phyloP scores from a whole-genome alignment of 306 rosid species.

The Lathyrus aphaca region DNA sequence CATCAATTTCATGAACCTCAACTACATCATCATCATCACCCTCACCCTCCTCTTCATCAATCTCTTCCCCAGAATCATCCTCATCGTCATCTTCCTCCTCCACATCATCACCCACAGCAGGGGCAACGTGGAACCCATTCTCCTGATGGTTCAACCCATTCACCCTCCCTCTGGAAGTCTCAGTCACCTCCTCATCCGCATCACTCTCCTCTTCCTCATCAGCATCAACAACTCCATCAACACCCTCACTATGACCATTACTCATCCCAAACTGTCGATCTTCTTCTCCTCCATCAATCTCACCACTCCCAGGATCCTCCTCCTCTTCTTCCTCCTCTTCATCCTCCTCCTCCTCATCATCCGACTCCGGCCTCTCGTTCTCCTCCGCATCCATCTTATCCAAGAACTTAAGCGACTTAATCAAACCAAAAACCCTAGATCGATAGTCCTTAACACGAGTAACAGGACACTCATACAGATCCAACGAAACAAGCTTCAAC shows the following conservation, averaged over 20 bases:
- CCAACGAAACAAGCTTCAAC: slow-evolving; percentile 80
- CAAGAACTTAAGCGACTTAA: slow-evolving; percentile 76
- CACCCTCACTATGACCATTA: slow-evolving; percentile 73
- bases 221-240: slow-evolving; percentile 77
- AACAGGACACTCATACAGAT: slow-evolving; percentile 93
- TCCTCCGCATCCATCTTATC: slow-evolving; percentile 96
- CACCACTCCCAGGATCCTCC: slow-evolving; percentile 93
- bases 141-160: slow-evolving; percentile 58
- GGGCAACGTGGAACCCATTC: slow-evolving; percentile 70
- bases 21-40: slow-evolving; percentile 89
- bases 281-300: slow-evolving; percentile 79
- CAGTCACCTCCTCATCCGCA: slow-evolving; percentile 87
- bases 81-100: slow-evolving; percentile 69
- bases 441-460: slow-evolving; percentile 91
- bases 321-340: slow-evolving; percentile 51
- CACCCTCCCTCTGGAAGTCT: slow-evolving; percentile 51
- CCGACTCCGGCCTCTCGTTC: slow-evolving; percentile 85
- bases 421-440: slow-evolving; percentile 95
- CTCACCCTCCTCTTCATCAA: slow-evolving; percentile 78
- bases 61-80: slow-evolving; percentile 74
- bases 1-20: slow-evolving; percentile 78
- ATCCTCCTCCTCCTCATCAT: slow-evolving; percentile 76
- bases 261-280: slow-evolving; percentile 55
- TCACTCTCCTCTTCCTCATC: slow-evolving; percentile 92
- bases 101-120: slow-evolving; percentile 49